phyloP scores from a whole-genome alignment of 305 asterid genomes.

The Plantago coronopus region DNA sequence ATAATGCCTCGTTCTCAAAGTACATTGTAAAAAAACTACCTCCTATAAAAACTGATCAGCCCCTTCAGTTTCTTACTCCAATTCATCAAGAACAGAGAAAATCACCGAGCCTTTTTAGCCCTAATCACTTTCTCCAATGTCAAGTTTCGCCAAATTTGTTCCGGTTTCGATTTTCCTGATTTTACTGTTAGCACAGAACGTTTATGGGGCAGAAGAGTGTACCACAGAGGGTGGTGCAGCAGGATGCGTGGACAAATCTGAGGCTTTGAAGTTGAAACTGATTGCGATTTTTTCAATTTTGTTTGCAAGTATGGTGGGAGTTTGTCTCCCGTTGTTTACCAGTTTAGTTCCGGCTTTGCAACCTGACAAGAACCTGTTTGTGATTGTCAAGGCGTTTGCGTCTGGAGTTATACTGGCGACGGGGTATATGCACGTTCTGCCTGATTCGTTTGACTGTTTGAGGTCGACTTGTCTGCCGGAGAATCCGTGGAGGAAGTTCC shows the following conservation, averaged over 20 bases:
- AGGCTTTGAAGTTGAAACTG: constrained; percentile 32
- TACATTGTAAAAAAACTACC: too few species aligned
- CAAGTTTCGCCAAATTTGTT: neutral
- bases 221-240: neutral
- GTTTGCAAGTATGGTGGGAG: constrained; percentile 35
- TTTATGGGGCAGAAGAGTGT: neutral
- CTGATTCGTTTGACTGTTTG: constrained; percentile 32
- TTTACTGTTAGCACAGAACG: neutral
- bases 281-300: constrained; percentile 35
- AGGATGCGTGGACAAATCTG: constrained; percentile 20
- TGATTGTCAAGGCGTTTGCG: constrained; percentile 41
- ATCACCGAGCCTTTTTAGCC: too few species aligned
- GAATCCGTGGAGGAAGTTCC: constrained; percentile 37
- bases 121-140: too few species aligned
- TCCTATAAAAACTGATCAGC: too few species aligned
- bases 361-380: constrained; percentile 30
- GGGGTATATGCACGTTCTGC: constrained; percentile 41
- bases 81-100: too few species aligned
- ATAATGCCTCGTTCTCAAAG: too few species aligned
- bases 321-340: constrained; percentile 30
- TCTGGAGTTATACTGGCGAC: constrained; percentile 41
- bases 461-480: constrained; percentile 34
- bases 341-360: constrained; percentile 24
- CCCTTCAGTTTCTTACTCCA: too few species aligned
- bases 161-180: neutral